Conservation (phyloP, 192 early-diverging fungal genomes). For the Backusella circina region DNA sequence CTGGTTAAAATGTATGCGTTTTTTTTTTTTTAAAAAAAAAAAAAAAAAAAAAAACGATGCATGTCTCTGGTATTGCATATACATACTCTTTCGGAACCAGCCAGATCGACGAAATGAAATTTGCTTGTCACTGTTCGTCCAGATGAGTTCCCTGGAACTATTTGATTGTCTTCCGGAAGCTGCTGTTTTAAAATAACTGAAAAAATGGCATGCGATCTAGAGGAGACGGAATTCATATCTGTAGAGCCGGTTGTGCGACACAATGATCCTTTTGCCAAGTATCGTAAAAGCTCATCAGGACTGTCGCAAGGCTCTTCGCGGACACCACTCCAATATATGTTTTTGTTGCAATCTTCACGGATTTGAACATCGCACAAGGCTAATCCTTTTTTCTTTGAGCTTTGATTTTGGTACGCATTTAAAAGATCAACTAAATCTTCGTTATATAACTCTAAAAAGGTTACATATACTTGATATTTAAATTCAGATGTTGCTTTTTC, state of each 20-base stretch:
- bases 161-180: conserved; percentile 30
- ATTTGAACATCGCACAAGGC: conserved; percentile 30
- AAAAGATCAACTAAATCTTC: conserved; percentile 92
- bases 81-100: conserved; percentile 83
- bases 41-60: background rate
- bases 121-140: conserved; percentile 50
- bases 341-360: conserved; percentile 80
- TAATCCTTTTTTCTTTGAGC: background rate
- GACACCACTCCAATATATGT: conserved; percentile 84
- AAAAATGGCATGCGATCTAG: conserved; percentile 97
- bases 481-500: conserved; percentile 27
- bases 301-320: conserved; percentile 67
- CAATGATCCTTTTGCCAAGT: conserved; percentile 51
- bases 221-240: conserved; percentile 95
- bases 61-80: background rate
- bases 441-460: conserved; percentile 94
- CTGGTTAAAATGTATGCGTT: background rate
- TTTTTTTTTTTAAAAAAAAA: background rate
- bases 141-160: conserved; percentile 12
- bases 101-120: conserved; percentile 99
- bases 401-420: conserved; percentile 32
- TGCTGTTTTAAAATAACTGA: conserved; percentile 84
- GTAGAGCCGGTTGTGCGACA: conserved; percentile 83
- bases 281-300: conserved; percentile 56
- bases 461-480: conserved; percentile 57